phyloP scores from a whole-genome alignment of 2,329 filamentous ascomycete species.

The Helotiales sp. region DNA sequence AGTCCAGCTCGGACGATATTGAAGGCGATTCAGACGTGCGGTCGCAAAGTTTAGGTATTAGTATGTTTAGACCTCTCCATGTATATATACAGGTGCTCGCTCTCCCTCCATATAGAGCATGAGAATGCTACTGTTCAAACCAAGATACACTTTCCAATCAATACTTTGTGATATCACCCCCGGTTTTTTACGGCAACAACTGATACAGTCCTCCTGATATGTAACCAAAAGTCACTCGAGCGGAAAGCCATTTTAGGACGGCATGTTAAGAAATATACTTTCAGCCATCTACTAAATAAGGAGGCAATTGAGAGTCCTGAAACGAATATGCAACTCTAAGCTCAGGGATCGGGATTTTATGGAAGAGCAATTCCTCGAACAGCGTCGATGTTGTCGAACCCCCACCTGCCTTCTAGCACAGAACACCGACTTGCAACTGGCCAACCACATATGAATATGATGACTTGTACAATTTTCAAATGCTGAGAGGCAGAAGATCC shows the following conservation, averaged over 20 bases:
- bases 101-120: conserved; percentile 7
- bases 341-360: conserved; percentile 10
- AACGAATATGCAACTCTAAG: conserved; percentile 10
- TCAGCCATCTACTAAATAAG: conserved; percentile 4
- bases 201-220: conserved; percentile 3
- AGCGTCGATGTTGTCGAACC: conserved; percentile 10
- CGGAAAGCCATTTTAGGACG: conserved; percentile 10
- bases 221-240: conserved; percentile 10
- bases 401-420: conserved; percentile 5
- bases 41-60: conserved; percentile 3
- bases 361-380: conserved; percentile 2
- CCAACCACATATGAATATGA: conserved; percentile 8
- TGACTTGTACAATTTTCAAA: conserved; percentile 6
- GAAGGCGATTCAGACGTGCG: conserved; percentile 5
- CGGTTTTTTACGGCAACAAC: conserved; percentile 9
- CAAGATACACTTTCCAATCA: conserved; percentile 8
- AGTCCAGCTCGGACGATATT: conserved; percentile 6
- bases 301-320: neutral
- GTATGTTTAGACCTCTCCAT: conserved; percentile 10
- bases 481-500: conserved; percentile 11
- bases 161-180: conserved; percentile 4
- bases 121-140: conserved; percentile 11
- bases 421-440: conserved; percentile 9
- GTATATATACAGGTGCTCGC: conserved; percentile 9
- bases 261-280: conserved; percentile 10